Base-by-base conservation (phyloP, 2,329 filamentous ascomycete genomes). In the Penicillium sp. region DNA sequence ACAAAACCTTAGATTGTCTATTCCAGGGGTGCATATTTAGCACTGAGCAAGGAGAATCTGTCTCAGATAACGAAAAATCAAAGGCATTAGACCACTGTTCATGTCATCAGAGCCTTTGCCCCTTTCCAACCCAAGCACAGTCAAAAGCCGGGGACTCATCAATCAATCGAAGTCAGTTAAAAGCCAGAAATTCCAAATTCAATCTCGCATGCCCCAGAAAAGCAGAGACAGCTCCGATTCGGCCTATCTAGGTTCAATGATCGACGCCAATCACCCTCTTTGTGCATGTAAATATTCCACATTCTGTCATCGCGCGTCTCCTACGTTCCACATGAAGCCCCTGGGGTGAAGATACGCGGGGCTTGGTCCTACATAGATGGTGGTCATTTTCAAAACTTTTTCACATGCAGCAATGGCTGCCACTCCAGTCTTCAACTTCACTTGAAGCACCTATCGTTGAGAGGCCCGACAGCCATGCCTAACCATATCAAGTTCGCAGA, bases 221-320 rank as follows among this genome's bases (percentile, higher is more conserved):
- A 55, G 61, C 61, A 58, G 61, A 62, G 60, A 47, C 51, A 55
- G 27, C 53, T 42, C 46, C 49, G 41, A 57, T 59, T 10, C 49
- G 54, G 40, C 35, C 29, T 19, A 53, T 47, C 53, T 59, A 63
- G 52, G 53, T 63, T 65, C 62, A 63, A 65, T 65, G 62, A 65
- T 65, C 61, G 55, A 42, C 61, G 60, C 13, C 29, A 60, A 65
- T 65, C 62, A 51, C 48, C 51, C 51, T 57, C 57, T 47, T 47
- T 57, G 52, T 53, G 45, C 50, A 48, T 23, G 36, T 49, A 52
- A 51, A 59, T 53, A 62, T 57, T 65, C 55, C 61, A 65, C 62
- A 65, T 65, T 65, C 61, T 62, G 60, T 63, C 60, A 63, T 65
- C 58, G 56, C 60, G 62, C 62, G 48, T 65, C 53, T 42, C 57